These are phyloP conservation scores for Neckera pumila DNA, from an alignment of 225 moss, liverwort and hornwort genomes.

Conservation along the genomic window DNA sequence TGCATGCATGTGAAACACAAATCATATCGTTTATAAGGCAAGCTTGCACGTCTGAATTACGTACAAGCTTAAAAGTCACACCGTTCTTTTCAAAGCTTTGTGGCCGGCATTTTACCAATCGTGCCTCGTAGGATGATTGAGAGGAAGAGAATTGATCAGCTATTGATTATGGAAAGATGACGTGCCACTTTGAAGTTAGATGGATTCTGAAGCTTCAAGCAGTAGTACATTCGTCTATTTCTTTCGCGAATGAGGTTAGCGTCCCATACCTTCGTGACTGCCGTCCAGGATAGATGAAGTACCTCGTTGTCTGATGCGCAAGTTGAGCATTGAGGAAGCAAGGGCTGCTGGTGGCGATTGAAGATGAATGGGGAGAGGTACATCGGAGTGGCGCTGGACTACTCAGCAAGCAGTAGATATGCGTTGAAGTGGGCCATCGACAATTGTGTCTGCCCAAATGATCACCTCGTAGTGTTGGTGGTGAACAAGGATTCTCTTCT, in stretches of 20 bases:
- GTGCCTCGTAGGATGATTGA: background rate
- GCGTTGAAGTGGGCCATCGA: constrained; percentile 57
- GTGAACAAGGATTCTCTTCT: constrained; percentile 33
- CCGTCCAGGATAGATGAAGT: background rate
- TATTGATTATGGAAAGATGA: background rate
- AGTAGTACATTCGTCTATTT: background rate
- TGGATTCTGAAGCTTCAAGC: background rate
- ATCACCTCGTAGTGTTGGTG: constrained; percentile 44
- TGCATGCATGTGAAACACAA: background rate
- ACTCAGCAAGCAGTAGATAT: constrained; percentile 51
- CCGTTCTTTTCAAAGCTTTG: background rate
- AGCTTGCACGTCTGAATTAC: background rate
- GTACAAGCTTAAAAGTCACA: background rate
- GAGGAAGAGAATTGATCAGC: background rate
- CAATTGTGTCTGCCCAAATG: constrained; percentile 46
- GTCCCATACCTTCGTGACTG: background rate
- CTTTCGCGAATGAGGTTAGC: background rate
- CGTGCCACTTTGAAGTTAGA: background rate
- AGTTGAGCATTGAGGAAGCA: background rate
- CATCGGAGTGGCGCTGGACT: constrained; percentile 61
- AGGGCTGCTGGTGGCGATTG: background rate
- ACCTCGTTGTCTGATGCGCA: background rate
- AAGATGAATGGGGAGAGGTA: constrained; percentile 26
- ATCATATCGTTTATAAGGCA: background rate
- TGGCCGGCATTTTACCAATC: background rate